These are phyloP conservation scores for Pisolithus orientalis DNA, from an alignment of 768 basidiomycete species.

Conservation along the genomic window DNA sequence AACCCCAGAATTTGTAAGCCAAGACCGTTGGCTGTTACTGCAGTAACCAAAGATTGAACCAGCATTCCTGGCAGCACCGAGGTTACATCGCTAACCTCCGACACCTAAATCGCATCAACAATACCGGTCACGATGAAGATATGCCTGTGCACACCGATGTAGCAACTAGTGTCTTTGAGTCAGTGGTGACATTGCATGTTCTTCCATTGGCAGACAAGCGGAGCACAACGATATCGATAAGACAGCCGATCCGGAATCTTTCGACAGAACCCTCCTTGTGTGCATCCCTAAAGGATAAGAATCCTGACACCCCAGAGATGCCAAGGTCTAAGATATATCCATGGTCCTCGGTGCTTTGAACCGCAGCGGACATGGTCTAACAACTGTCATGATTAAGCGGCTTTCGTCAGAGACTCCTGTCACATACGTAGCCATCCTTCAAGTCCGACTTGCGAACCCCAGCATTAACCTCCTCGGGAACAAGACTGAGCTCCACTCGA, in stretches of 20 bases:
- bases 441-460: constrained; percentile 78
- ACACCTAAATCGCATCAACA: constrained; percentile 38
- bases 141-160: constrained; percentile 44
- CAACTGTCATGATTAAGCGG: not conserved
- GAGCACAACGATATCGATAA: constrained; percentile 61
- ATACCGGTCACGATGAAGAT: not conserved
- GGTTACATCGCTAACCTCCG: constrained; percentile 70
- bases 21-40: constrained; percentile 64
- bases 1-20: constrained; percentile 87
- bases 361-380: constrained; percentile 69
- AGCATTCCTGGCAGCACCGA: constrained; percentile 85
- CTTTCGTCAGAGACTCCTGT: constrained; percentile 1
- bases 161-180: constrained; percentile 40
- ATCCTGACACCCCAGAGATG: constrained; percentile 71
- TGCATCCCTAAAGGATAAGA: constrained; percentile 74
- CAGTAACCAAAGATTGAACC: constrained; percentile 78
- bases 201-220: constrained; percentile 73
- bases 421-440: constrained; percentile 65
- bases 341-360: constrained; percentile 89
- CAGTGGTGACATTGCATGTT: constrained; percentile 63
- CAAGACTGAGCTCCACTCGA: constrained; percentile 78
- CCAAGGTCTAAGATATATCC: constrained; percentile 90
- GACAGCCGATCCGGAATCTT: constrained; percentile 54
- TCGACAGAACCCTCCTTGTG: constrained; percentile 31
- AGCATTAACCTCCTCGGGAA: constrained; percentile 79